Conservation (phyloP, 106 monocot genomes). For the Allium fistulosum region DNA sequence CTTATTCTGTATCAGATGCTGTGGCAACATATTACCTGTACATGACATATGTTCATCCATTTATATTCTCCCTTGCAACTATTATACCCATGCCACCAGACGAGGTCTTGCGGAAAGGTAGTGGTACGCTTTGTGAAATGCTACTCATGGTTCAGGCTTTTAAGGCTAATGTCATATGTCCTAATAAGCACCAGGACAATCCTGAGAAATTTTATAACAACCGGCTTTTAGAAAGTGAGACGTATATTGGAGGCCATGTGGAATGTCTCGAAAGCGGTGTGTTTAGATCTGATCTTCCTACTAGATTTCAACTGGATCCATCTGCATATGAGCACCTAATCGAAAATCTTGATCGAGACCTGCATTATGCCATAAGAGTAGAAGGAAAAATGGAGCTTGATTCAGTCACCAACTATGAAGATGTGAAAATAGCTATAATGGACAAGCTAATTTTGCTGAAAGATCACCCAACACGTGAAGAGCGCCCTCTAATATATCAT, state of each 20-base stretch:
- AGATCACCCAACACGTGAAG: conserved; percentile 73
- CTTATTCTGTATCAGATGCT: conserved; percentile 99
- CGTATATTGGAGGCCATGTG: conserved; percentile 97
- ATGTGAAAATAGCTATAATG: conserved; percentile 82
- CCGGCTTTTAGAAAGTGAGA: conserved; percentile 93
- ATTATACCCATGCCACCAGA: conserved; percentile 98
- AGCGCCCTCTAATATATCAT: conserved; percentile 92
- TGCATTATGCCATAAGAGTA: conserved; percentile 84
- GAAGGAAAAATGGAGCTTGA: conserved; percentile 90
- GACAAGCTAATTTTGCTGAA: conserved; percentile 74
- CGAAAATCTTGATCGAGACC: conserved; percentile 88
- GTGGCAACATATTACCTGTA: conserved; percentile 97
- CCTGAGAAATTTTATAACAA: conserved; percentile 85
- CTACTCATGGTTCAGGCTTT: conserved; percentile 99
- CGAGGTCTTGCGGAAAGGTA: conserved; percentile 96
- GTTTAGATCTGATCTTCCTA: conserved; percentile 95
- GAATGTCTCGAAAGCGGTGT: conserved; percentile 99
- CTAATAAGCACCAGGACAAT: conserved; percentile 93
- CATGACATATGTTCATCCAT: conserved; percentile 98
- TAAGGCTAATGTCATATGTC: conserved; percentile 87
- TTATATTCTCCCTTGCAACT: conserved; percentile 98
- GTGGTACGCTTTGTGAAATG: conserved; percentile 98
- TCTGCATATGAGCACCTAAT: conserved; percentile 90
- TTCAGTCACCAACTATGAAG: conserved; percentile 81
- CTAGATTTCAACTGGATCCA: conserved; percentile 92